phyloP scores from a whole-genome alignment of 2,329 filamentous ascomycete genomes.

The Ophiostoma sp. region DNA sequence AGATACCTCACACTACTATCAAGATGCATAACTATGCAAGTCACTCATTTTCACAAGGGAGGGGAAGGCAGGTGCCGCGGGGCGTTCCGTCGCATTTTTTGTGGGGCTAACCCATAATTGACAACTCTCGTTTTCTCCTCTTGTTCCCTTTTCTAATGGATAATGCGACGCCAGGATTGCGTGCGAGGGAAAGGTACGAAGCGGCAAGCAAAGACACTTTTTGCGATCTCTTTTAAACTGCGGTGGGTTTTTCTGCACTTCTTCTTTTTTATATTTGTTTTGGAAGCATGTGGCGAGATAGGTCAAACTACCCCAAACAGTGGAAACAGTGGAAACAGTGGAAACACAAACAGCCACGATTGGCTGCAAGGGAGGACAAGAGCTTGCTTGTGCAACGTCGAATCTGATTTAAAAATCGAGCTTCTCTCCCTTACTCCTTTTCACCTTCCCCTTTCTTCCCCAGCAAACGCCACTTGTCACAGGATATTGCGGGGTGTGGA shows the following conservation, averaged over 20 bases:
- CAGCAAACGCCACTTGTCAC: not conserved
- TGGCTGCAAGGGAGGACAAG: not conserved
- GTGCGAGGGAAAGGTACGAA: not conserved
- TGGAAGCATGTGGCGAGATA: not conserved
- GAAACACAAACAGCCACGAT: not conserved
- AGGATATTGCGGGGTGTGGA: not conserved
- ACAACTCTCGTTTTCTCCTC: not conserved
- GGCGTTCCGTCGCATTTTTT: slow-evolving; percentile 22
- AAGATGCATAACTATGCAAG: not conserved
- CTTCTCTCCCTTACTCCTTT: not conserved
- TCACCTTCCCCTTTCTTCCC: not conserved
- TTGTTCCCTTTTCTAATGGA: not conserved
- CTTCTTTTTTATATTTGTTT: not conserved
- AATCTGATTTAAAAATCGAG: not conserved
- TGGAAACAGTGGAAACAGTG: not conserved
- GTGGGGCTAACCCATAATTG: slow-evolving; percentile 5
- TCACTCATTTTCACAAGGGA: not conserved
- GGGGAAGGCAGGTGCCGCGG: not conserved
- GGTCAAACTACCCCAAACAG: not conserved
- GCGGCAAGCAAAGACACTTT: not conserved
- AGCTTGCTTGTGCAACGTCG: not conserved
- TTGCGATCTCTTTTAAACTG: not conserved
- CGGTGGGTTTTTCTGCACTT: not conserved
- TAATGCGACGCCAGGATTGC: slow-evolving; percentile 17
- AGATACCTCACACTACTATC: not conserved